Evolutionary conservation across 2,329 filamentous ascomycete genomes (phyloP).

Genomic region (Hypocrella siamensis): DNA sequence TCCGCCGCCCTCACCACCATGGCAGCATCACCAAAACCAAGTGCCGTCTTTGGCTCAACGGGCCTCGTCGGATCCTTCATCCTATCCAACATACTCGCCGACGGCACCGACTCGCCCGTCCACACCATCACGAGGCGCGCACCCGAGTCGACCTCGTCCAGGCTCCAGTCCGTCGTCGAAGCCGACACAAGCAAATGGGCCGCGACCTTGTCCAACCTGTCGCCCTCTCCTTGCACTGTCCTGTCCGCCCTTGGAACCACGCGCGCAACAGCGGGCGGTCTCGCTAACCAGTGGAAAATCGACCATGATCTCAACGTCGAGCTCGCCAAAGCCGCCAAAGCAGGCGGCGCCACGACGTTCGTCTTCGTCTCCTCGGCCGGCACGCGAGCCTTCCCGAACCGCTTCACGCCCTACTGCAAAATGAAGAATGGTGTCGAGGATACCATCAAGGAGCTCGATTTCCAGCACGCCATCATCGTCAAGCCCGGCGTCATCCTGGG

Average conservation of each 20-base stretch:
- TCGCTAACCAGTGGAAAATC: conserved; percentile 72
- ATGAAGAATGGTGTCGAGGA: conserved; percentile 90
- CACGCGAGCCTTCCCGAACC: conserved; percentile 21
- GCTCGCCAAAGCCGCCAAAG: conserved; percentile 59
- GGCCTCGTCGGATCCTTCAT: conserved; percentile 61
- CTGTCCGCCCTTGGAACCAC: conserved; percentile 75
- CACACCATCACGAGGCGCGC: conserved; percentile 52
- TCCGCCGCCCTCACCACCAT: neutral
- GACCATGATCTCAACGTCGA: conserved; percentile 78
- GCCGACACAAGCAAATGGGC: conserved; percentile 57
- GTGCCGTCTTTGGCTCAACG: conserved; percentile 46
- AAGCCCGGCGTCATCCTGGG: conserved; percentile 66
- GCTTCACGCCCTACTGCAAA: conserved; percentile 34
- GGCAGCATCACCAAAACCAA: conserved; percentile 13
- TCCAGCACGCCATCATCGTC: conserved; percentile 62
- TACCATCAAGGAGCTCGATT: conserved; percentile 51
- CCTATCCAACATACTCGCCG: conserved; percentile 45
- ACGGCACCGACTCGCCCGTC: conserved; percentile 35
- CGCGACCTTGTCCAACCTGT: conserved; percentile 35
- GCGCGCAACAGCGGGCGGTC: conserved; percentile 53
- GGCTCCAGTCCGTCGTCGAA: conserved; percentile 46
- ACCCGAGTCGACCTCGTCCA: conserved; percentile 38
- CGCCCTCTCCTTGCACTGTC: conserved; percentile 45
- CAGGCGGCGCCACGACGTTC: conserved; percentile 55
- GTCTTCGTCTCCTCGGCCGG: conserved; percentile 56